Conservation (phyloP, 805 yeast genomes). For the Starmerella roubikii region DNA sequence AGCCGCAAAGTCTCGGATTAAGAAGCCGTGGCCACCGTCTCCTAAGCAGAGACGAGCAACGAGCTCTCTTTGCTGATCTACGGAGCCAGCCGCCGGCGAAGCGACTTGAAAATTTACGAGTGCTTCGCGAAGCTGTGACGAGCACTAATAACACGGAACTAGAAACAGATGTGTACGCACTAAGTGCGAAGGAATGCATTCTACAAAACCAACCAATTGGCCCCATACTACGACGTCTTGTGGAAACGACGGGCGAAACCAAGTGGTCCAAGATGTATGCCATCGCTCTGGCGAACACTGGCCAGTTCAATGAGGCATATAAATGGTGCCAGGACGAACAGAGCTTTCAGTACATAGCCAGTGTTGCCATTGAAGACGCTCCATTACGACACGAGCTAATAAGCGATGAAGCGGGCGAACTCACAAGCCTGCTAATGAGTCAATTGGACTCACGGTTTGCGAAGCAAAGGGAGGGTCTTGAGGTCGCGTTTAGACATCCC, state of each 20-base stretch:
- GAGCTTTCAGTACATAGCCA: conserved; percentile 2
- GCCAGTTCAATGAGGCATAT: conserved; percentile 9
- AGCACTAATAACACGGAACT: not conserved
- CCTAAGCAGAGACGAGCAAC: conserved; percentile 7
- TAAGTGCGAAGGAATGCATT: conserved; percentile 6
- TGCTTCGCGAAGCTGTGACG: conserved; percentile 10
- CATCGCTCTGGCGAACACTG: conserved; percentile 7
- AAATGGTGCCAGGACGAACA: not conserved
- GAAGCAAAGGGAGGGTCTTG: not conserved
- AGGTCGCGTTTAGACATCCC: not conserved
- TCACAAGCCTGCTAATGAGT: conserved; percentile 5
- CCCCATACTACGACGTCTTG: conserved; percentile 6
- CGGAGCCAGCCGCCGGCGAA: not conserved
- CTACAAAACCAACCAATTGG: conserved; percentile 1
- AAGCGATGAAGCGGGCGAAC: not conserved
- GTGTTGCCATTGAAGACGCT: conserved; percentile 5
- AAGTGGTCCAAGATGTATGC: conserved; percentile 2
- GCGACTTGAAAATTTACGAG: conserved; percentile 5
- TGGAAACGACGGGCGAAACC: not conserved
- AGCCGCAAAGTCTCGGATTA: conserved; percentile 1
- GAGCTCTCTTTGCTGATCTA: conserved; percentile 2
- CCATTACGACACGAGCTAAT: conserved; percentile 4
- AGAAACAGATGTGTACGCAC: conserved; percentile 5
- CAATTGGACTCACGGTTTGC: not conserved
- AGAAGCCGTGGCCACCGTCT: conserved; percentile 11